Conservation (phyloP, 148 eudicot species). For the Salicornia ramosissima region DNA sequence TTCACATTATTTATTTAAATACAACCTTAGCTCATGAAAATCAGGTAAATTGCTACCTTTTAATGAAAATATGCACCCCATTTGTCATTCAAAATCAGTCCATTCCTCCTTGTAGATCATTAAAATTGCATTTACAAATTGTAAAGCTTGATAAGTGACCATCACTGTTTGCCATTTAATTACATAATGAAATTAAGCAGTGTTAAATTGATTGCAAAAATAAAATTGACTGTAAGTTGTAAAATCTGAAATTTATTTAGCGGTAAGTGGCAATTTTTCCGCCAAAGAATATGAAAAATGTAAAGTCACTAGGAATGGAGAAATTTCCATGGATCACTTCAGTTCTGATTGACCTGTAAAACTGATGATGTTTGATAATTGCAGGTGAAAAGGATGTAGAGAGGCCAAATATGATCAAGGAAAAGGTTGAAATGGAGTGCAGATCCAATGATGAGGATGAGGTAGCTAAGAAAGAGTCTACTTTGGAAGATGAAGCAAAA, state of each 20-base stretch:
- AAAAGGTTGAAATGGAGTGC: slow-evolving; percentile 2
- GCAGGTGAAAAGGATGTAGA: slow-evolving; percentile 16
- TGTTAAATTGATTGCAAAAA: too few relatives aligned
- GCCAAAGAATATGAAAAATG: neutral
- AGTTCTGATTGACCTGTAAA: neutral
- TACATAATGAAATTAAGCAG: too few relatives aligned
- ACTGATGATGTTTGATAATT: neutral
- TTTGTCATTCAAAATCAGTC: too few relatives aligned
- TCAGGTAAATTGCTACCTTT: too few relatives aligned
- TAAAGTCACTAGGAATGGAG: neutral
- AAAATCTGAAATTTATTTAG: neutral
- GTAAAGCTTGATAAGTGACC: too few relatives aligned
- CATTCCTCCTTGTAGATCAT: too few relatives aligned
- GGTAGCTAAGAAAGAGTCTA: neutral
- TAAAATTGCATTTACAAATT: too few relatives aligned
- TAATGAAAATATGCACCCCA: too few relatives aligned
- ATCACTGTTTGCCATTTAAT: too few relatives aligned
- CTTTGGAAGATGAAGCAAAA: slow-evolving; percentile 11
- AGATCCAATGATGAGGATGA: slow-evolving; percentile 9
- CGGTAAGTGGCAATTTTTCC: neutral
- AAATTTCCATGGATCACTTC: neutral
- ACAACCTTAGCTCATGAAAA: too few relatives aligned
- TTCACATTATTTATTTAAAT: too few relatives aligned
- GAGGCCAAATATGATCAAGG: slow-evolving; percentile 11
- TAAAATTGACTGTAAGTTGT: too few relatives aligned